Conservation (phyloP, 1,284 basidiomycete species). For the Pterulicium gracile region DNA sequence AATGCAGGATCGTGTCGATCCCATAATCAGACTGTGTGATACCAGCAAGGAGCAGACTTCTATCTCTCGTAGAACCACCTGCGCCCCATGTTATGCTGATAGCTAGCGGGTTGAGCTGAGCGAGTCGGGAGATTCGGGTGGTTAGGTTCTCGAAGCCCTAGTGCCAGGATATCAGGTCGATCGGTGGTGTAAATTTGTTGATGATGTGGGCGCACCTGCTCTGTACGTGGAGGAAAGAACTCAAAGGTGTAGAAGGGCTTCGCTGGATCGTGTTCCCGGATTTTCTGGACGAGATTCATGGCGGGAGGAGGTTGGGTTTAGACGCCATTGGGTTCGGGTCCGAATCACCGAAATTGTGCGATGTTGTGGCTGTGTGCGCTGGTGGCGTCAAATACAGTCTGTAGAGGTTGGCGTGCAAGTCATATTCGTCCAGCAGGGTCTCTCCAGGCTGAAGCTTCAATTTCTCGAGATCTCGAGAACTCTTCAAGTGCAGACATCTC, state of each 20-base stretch:
- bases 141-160: slow-evolving; percentile 84
- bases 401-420: no score
- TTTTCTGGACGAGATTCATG: slow-evolving; percentile 67
- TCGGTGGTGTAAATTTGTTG: slow-evolving; percentile 6
- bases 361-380: not conserved
- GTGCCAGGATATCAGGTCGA: slow-evolving; percentile 10
- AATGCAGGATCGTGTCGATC: slow-evolving; percentile 82
- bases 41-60: slow-evolving; percentile 78
- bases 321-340: no score
- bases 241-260: slow-evolving; percentile 81
- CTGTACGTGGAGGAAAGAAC: slow-evolving; percentile 93
- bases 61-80: slow-evolving; percentile 86
- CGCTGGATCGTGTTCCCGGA: slow-evolving; percentile 27
- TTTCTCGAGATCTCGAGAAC: no score
- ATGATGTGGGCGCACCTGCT: slow-evolving; percentile 41
- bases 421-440: no score
- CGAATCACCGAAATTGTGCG: not conserved
- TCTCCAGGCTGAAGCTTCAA: no score
- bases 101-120: slow-evolving; percentile 61
- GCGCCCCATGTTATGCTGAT: slow-evolving; percentile 95
- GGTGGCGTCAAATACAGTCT: not conserved
- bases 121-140: slow-evolving; percentile 68
- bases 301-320: not conserved
- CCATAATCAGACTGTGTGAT: slow-evolving; percentile 61
- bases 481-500: no score